Evolutionary conservation across 352 stramenopile species (phyloP).

Genomic region (Globisporangium mamillatum): DNA sequence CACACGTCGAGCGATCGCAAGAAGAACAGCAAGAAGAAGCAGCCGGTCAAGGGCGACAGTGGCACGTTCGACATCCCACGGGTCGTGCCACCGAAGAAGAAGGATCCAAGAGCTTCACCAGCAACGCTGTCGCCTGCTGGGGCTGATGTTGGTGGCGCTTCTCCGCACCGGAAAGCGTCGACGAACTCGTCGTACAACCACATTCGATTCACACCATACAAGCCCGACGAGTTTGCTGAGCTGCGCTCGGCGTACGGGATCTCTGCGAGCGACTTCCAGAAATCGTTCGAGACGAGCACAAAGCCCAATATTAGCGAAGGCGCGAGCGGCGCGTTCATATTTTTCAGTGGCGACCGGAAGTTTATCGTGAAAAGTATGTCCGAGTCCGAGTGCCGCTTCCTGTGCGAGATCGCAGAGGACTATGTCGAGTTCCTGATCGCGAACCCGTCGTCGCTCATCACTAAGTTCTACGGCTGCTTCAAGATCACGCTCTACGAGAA

Average conservation of each 20-base stretch:
- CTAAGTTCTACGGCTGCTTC: conserved; percentile 90
- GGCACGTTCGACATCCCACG: conserved; percentile 20
- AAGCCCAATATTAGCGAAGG: conserved; percentile 90
- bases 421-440: conserved; percentile 85
- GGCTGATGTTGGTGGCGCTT: background rate
- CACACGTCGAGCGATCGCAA: background rate
- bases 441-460: conserved; percentile 76
- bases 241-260: conserved; percentile 73
- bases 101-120: background rate
- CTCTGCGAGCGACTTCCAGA: conserved; percentile 54
- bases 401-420: conserved; percentile 80
- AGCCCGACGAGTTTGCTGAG: conserved; percentile 67
- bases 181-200: conserved; percentile 31
- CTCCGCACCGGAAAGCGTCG: conserved; percentile 7
- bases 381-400: conserved; percentile 74
- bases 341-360: conserved; percentile 87
- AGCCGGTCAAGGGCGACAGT: conserved; percentile 12
- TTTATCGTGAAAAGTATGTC: conserved; percentile 91
- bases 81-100: conserved; percentile 1
- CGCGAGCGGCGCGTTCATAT: conserved; percentile 90
- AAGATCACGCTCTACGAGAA: conserved; percentile 89
- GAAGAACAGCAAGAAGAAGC: conserved; percentile 13
- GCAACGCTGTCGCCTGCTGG: conserved; percentile 10
- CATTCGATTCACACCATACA: conserved; percentile 79
- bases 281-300: conserved; percentile 77